Evolutionary conservation across 2,329 filamentous ascomycete genomes (phyloP).

Genomic region (Penicillium crustosum): DNA sequence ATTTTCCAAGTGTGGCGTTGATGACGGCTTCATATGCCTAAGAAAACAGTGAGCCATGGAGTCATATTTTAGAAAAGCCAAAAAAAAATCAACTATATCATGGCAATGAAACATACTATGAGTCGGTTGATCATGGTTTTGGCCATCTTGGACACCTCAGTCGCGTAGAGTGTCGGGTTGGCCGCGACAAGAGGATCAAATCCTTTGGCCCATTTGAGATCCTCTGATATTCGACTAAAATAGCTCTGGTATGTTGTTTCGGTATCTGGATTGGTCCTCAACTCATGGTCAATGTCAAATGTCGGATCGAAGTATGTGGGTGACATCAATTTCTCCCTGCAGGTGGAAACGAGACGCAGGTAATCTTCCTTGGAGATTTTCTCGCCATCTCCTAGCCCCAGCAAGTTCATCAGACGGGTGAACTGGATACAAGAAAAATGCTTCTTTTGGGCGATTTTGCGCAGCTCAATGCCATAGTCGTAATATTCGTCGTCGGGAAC

Average conservation of each 20-base stretch:
- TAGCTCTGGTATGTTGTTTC: slow-evolving; percentile 8
- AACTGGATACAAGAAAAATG: slow-evolving; percentile 10
- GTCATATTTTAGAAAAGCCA: background rate
- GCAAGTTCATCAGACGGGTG: background rate
- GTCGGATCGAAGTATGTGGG: slow-evolving; percentile 3
- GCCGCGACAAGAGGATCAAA: slow-evolving; percentile 2
- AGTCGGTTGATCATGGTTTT: slow-evolving; percentile 10
- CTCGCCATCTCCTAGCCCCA: slow-evolving; percentile 6
- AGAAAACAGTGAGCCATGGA: background rate
- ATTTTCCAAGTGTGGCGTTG: slow-evolving; percentile 2
- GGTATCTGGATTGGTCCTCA: slow-evolving; percentile 9
- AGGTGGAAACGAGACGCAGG: slow-evolving; percentile 4
- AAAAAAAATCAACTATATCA: background rate
- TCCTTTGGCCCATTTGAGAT: slow-evolving; percentile 9
- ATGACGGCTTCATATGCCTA: slow-evolving; percentile 10
- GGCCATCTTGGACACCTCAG: slow-evolving; percentile 4
- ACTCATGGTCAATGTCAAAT: slow-evolving; percentile 5
- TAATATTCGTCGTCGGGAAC: slow-evolving; percentile 8
- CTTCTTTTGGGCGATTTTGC: slow-evolving; percentile 2
- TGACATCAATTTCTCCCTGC: slow-evolving; percentile 10
- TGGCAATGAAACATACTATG: background rate
- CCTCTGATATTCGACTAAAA: slow-evolving; percentile 10
- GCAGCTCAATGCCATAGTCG: slow-evolving; percentile 9
- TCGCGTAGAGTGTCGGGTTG: slow-evolving; percentile 1
- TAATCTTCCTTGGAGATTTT: slow-evolving; percentile 4